These are phyloP conservation scores for Colletotrichum sp. DNA, from an alignment of 2,329 filamentous ascomycete species.

Conservation along the genomic window DNA sequence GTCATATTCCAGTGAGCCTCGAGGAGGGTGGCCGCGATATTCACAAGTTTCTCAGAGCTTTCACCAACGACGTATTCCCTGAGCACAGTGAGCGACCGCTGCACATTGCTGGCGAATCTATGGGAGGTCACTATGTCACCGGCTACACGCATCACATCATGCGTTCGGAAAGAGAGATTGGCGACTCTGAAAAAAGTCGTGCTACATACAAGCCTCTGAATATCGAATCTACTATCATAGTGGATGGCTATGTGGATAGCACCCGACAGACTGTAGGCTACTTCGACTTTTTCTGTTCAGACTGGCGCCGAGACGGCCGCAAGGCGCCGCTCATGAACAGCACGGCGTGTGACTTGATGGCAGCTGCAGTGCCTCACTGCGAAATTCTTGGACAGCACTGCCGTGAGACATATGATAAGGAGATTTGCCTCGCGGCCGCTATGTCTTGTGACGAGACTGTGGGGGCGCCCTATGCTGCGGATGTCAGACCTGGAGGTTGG, in stretches of 20 bases:
- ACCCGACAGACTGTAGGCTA: not conserved
- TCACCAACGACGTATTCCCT: not conserved
- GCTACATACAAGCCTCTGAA: not conserved
- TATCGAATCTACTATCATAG: not conserved
- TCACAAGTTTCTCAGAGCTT: not conserved
- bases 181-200: fast-evolving
- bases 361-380: not conserved
- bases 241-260: not conserved
- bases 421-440: not conserved
- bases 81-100: not conserved
- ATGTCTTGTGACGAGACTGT: not conserved
- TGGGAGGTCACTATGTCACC: not conserved
- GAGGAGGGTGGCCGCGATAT: not conserved
- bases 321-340: not conserved
- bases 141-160: not conserved
- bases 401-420: not conserved
- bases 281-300: not conserved
- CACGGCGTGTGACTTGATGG: not conserved
- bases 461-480: not conserved
- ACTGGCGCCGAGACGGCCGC: not conserved
- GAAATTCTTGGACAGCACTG: not conserved
- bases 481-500: not conserved
- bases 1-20: not conserved
- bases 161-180: not conserved
- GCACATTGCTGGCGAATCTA: not conserved